phyloP scores from a whole-genome alignment of 768 basidiomycete species.

The Hericium erinaceus region DNA sequence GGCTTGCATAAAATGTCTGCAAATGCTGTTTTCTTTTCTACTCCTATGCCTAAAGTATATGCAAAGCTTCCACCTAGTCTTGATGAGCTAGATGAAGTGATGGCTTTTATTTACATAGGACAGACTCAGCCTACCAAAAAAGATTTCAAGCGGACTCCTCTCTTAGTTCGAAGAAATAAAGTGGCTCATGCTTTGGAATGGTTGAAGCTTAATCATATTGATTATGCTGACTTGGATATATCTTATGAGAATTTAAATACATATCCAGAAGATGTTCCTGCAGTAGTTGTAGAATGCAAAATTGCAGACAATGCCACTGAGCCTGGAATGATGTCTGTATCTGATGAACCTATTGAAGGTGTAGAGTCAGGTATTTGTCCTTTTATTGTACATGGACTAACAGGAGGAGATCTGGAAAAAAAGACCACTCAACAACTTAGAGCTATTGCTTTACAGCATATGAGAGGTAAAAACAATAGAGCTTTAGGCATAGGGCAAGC shows the following conservation, averaged over 20 bases:
- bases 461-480: neutral
- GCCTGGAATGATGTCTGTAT: neutral
- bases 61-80: constrained; percentile 6
- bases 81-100: constrained; percentile 12
- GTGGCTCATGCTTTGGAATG: constrained; percentile 14
- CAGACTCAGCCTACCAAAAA: constrained; percentile 17
- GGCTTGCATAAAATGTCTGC: constrained; percentile 17
- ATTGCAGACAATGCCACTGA: neutral
- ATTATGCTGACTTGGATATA: constrained; percentile 10
- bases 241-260: constrained; percentile 1
- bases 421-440: neutral
- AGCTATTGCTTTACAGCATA: constrained; percentile 1
- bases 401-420: neutral
- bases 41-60: constrained; percentile 9
- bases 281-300: neutral
- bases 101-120: constrained; percentile 25
- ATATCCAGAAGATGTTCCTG: constrained; percentile 5
- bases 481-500: constrained; percentile 1
- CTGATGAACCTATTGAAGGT: neutral
- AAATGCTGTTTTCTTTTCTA: constrained; percentile 12
- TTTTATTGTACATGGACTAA: constrained; percentile 6
- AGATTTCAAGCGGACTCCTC: constrained; percentile 19
- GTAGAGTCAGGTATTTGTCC: neutral
- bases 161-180: constrained; percentile 15
- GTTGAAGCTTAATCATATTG: constrained; percentile 14